Percentiles rank a stretch among this genome's conserved stretches.
phyloP scores from a whole-genome alignment of 2,329 filamentous ascomycete species.

The Neofusicoccum parvum region DNA sequence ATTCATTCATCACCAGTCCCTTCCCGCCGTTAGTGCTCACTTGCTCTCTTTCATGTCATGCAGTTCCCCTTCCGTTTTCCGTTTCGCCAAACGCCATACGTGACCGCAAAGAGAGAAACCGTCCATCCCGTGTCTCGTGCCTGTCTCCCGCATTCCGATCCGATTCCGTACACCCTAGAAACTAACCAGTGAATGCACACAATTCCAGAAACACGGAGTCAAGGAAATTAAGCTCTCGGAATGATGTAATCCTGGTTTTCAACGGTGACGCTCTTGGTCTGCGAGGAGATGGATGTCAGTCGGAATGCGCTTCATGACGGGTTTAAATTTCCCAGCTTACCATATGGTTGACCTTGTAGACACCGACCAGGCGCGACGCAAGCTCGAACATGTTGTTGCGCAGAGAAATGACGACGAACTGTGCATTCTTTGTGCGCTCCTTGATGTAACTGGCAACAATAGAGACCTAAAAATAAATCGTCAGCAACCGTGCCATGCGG shows the following conservation, averaged over 20 bases:
- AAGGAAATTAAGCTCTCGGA: constrained; percentile 13
- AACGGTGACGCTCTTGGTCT: constrained; percentile 57
- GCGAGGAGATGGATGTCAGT: constrained; percentile 17
- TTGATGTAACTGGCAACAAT: constrained; percentile 99
- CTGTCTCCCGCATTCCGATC: background rate
- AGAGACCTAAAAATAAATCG: constrained; percentile 65
- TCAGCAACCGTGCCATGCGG: background rate
- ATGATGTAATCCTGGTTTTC: constrained; percentile 54
- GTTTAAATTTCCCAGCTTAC: constrained; percentile 40
- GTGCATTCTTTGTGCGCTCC: constrained; percentile 97
- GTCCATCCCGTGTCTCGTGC: background rate
- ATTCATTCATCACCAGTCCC: background rate
- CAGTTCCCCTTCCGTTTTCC: background rate
- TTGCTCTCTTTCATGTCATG: background rate
- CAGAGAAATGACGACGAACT: constrained; percentile 97
- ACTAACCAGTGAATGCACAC: background rate
- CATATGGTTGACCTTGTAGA: constrained; percentile 99
- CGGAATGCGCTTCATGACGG: constrained; percentile 1
- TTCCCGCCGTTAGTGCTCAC: background rate
- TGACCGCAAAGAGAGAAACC: background rate
- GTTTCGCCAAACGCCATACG: background rate
- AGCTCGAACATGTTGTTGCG: constrained; percentile 99
- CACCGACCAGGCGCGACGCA: constrained; percentile 89
- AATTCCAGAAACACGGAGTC: background rate
- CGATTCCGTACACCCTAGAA: background rate